phyloP scores from a whole-genome alignment of 2,329 filamentous ascomycete species.

The Calonectria crousiana region DNA sequence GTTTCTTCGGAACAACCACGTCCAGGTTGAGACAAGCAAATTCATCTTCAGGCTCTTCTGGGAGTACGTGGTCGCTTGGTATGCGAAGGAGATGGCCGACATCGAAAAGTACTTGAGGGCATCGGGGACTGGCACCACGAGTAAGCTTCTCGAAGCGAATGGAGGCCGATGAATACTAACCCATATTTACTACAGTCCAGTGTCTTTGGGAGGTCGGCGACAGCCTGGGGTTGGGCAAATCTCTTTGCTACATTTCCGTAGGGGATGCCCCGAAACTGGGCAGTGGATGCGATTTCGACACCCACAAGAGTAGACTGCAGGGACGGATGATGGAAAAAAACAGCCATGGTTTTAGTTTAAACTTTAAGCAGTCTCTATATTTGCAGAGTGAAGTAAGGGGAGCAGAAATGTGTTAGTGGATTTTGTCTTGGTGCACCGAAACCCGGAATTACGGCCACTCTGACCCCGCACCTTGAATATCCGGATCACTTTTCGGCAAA shows the following conservation, averaged over 20 bases:
- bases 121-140: conserved; percentile 51
- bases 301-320: neutral
- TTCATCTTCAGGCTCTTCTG: conserved; percentile 53
- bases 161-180: neutral
- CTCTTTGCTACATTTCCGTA: conserved; percentile 18
- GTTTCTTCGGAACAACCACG: conserved; percentile 49
- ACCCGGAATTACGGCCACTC: neutral
- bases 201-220: neutral
- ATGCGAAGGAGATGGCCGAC: conserved; percentile 57
- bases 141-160: neutral
- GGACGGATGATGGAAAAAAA: neutral
- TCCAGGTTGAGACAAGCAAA: conserved; percentile 58
- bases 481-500: neutral
- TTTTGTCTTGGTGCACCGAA: neutral
- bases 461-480: neutral
- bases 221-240: conserved; percentile 3
- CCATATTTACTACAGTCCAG: conserved; percentile 21
- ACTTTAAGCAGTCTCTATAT: neutral
- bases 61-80: conserved; percentile 47
- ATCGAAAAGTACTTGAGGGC: conserved; percentile 55
- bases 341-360: neutral
- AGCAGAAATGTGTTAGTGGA: neutral
- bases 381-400: neutral
- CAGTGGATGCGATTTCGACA: neutral
- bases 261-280: conserved; percentile 24